phyloP scores from a whole-genome alignment of 148 eudicot genomes.

The Vaccinium myrtillus region DNA sequence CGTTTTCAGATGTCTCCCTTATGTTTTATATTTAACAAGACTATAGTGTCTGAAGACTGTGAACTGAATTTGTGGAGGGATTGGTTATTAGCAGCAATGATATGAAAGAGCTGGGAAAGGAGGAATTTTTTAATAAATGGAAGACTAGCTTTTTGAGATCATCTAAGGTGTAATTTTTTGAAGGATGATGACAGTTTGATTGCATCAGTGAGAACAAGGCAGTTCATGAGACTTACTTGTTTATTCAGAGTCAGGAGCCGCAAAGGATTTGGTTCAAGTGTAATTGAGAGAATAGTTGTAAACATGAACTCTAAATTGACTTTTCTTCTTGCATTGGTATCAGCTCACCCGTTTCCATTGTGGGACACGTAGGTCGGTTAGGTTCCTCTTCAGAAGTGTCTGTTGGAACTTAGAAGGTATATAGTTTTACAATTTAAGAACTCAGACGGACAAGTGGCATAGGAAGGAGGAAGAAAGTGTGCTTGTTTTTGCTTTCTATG shows the following conservation, averaged over 20 bases:
- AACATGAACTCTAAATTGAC: not conserved
- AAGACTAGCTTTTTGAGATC: too few relatives aligned
- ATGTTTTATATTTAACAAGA: not conserved
- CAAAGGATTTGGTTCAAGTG: not conserved
- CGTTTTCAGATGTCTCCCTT: not conserved
- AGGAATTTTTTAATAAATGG: not conserved
- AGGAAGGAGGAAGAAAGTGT: not conserved
- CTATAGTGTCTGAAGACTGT: too few relatives aligned
- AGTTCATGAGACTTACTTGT: not conserved
- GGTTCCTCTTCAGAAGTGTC: not conserved
- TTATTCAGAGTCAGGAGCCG: not conserved
- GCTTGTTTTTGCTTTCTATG: not conserved
- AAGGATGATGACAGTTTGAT: too few relatives aligned
- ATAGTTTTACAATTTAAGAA: not conserved
- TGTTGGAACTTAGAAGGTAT: not conserved
- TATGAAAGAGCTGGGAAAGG: not conserved
- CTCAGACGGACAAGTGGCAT: too few relatives aligned
- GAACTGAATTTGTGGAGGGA: not conserved
- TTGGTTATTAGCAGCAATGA: not conserved
- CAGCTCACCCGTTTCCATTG: not conserved
- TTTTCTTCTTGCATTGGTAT: not conserved
- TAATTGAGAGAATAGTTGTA: not conserved
- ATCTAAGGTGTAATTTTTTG: too few relatives aligned
- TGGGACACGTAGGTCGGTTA: not conserved
- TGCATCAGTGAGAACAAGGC: not conserved